Percentiles rank a stretch among this genome's conserved stretches.
phyloP scores from a whole-genome alignment of 441 rosid genomes.

The Corymbia citriodora region DNA sequence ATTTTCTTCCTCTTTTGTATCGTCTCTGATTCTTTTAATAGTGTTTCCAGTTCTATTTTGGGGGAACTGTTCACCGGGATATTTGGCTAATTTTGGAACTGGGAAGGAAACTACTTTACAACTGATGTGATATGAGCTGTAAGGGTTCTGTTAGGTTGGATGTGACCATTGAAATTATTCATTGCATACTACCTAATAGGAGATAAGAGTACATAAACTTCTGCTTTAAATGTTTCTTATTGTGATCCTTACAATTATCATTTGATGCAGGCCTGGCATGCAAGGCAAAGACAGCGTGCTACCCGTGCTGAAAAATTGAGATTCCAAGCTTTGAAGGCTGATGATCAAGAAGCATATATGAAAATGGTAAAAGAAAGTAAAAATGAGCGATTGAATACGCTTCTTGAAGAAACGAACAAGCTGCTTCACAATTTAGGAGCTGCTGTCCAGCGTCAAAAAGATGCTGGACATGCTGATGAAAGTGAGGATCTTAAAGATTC shows the following conservation, averaged over 20 bases:
- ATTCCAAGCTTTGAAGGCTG: constrained; percentile 93
- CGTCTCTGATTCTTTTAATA: background rate
- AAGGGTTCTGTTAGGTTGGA: background rate
- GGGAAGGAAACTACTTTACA: background rate
- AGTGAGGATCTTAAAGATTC: constrained; percentile 58
- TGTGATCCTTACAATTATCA: background rate
- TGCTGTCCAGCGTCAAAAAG: constrained; percentile 98
- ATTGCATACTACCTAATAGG: background rate
- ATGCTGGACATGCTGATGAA: constrained; percentile 62
- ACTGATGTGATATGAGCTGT: background rate
- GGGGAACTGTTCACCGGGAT: background rate
- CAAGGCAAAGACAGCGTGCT: constrained; percentile 98
- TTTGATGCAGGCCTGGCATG: constrained; percentile 92
- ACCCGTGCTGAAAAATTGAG: constrained; percentile 97
- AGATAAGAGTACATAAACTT: background rate
- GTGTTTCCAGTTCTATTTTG: background rate
- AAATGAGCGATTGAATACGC: constrained; percentile 88
- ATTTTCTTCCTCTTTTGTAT: background rate
- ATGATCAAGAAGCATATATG: constrained; percentile 98
- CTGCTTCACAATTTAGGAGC: constrained; percentile 96
- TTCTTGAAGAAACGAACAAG: constrained; percentile 96
- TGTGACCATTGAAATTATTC: background rate
- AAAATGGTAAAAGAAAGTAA: constrained; percentile 98
- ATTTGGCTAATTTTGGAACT: background rate
- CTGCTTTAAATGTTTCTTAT: background rate